These are phyloP conservation scores for Limnomonas spitsbergensis DNA, from an alignment of 139 green algal species.

Conservation along the genomic window DNA sequence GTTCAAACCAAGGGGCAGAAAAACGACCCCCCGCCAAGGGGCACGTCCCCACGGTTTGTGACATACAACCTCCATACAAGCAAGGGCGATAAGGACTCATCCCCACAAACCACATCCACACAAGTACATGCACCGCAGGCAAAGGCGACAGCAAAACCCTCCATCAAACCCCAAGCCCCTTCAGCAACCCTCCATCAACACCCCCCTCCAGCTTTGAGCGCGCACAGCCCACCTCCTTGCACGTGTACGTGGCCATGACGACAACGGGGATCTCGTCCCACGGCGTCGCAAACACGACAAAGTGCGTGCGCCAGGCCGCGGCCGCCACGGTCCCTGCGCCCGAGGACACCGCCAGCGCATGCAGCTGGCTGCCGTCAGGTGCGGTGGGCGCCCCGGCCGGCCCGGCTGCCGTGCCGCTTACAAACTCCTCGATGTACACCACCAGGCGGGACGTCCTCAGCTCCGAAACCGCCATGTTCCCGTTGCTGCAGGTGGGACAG, in stretches of 20 bases:
- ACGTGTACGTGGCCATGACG: slow-evolving; percentile 25
- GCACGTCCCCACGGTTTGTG: too few relatives aligned
- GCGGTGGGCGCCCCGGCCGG: too few relatives aligned
- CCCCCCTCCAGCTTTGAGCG: too few relatives aligned
- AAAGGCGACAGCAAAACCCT: too few relatives aligned
- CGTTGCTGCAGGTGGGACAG: not conserved
- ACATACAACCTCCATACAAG: too few relatives aligned
- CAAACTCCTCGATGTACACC: slow-evolving; percentile 23
- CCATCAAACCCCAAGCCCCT: too few relatives aligned
- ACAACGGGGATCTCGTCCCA: slow-evolving; percentile 38
- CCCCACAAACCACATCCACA: too few relatives aligned
- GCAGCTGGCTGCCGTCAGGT: not conserved
- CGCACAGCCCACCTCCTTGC: slow-evolving; percentile 15
- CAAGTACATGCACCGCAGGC: too few relatives aligned
- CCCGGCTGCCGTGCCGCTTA: not conserved
- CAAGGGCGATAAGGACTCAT: too few relatives aligned
- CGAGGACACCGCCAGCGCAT: slow-evolving; percentile 16
- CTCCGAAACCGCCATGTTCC: slow-evolving; percentile 27
- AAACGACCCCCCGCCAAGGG: too few relatives aligned
- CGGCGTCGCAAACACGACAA: slow-evolving; percentile 41
- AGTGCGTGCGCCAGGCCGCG: slow-evolving; percentile 24
- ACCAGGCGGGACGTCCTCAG: slow-evolving; percentile 19
- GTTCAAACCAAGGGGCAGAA: too few relatives aligned
- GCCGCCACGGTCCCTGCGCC: slow-evolving; percentile 26
- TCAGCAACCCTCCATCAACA: too few relatives aligned